A percentile compares a stretch with the other conserved stretches of the same genome.
These are phyloP conservation scores for Pythium grandisporangium DNA, from an alignment of 352 stramenopile species.

Conservation along the genomic window DNA sequence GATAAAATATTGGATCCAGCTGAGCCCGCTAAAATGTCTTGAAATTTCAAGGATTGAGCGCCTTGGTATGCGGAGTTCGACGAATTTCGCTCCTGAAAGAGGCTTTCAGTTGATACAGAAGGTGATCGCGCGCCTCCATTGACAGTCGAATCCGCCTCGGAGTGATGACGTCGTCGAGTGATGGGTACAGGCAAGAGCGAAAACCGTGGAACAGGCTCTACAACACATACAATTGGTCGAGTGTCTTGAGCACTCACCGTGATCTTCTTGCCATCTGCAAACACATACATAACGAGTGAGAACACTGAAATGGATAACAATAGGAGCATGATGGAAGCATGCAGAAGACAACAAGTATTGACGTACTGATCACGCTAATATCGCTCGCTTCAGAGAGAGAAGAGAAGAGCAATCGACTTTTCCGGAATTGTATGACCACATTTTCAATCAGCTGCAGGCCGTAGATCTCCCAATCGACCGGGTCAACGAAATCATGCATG, in stretches of 20 bases:
- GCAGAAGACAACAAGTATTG: too few species aligned
- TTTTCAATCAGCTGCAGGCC: slow-evolving; percentile 79
- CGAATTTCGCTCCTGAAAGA: too few species aligned
- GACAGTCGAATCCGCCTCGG: slow-evolving; percentile 9
- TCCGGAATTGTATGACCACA: slow-evolving; percentile 80
- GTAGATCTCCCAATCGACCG: slow-evolving; percentile 86
- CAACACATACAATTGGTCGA: slow-evolving; percentile 54
- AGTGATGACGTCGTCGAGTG: slow-evolving; percentile 41
- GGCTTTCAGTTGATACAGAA: slow-evolving; percentile 1
- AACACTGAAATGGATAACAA: slow-evolving; percentile 5
- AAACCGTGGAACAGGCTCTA: slow-evolving; percentile 69
- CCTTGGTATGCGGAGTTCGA: slow-evolving; percentile 35
- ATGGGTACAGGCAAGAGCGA: slow-evolving; percentile 68
- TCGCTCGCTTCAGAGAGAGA: slow-evolving; percentile 75
- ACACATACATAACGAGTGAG: slow-evolving; percentile 2
- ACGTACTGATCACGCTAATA: slow-evolving; percentile 81
- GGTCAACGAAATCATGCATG: slow-evolving; percentile 80
- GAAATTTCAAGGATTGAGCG: slow-evolving; percentile 25
- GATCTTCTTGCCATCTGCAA: slow-evolving; percentile 68
- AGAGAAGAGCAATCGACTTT: slow-evolving; percentile 78
- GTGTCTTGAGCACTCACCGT: slow-evolving; percentile 56
- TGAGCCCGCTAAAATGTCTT: slow-evolving; percentile 31
- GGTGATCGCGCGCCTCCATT: slow-evolving; percentile 5
- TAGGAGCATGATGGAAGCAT: background rate
- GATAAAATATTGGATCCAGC: slow-evolving; percentile 42